These are phyloP conservation scores for Capsella rubella DNA, from an alignment of 441 rosid species.

Conservation along the genomic window DNA sequence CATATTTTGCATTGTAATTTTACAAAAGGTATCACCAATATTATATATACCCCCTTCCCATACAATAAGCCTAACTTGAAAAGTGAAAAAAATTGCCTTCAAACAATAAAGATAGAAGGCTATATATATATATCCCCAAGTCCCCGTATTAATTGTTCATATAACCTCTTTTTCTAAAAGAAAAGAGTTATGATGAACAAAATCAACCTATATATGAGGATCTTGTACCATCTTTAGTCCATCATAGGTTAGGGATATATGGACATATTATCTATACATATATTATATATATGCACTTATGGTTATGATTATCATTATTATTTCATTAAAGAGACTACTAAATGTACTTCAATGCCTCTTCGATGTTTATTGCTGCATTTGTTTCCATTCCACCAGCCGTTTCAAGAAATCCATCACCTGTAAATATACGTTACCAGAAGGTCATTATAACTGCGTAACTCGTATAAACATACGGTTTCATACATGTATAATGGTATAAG, in stretches of 20 bases:
- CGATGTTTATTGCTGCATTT: constrained; percentile 34
- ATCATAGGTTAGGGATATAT: constrained; percentile 33
- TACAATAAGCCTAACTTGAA: neutral
- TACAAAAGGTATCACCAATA: constrained; percentile 1
- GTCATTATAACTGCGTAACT: constrained; percentile 18
- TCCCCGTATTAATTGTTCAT: constrained; percentile 21
- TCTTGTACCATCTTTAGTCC: constrained; percentile 33
- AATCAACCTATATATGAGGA: constrained; percentile 36
- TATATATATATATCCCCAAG: constrained; percentile 6
- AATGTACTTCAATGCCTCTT: constrained; percentile 15
- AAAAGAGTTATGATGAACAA: constrained; percentile 32
- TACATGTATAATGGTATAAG: neutral
- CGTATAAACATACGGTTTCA: neutral
- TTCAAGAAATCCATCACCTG: constrained; percentile 64
- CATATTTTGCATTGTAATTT: neutral
- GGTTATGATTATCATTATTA: neutral
- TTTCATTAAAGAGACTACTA: neutral
- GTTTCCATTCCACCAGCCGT: constrained; percentile 79
- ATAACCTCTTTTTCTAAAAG: constrained; percentile 16
- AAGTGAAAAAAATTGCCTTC: constrained; percentile 8
- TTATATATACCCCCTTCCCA: neutral
- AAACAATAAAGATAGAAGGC: constrained; percentile 1
- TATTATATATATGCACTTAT: constrained; percentile 32
- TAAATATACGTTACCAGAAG: constrained; percentile 9
- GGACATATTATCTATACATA: constrained; percentile 23